These are phyloP conservation scores for Trifolium dubium DNA, from an alignment of 306 rosid species.

Conservation along the genomic window DNA sequence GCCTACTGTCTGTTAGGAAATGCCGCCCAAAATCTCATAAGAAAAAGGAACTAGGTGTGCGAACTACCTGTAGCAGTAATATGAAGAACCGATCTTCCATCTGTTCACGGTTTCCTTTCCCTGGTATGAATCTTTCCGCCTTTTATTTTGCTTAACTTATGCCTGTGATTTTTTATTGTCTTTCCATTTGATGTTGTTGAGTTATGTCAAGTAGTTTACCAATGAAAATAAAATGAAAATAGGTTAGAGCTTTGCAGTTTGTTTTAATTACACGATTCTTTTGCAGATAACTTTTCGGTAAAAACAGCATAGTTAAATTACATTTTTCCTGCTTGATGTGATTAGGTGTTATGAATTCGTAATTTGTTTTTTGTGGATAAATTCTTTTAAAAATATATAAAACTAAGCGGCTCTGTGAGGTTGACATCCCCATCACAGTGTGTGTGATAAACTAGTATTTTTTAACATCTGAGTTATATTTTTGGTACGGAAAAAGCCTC, in stretches of 20 bases:
- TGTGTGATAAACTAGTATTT: not conserved
- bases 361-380: not conserved
- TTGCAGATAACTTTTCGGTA: conserved; percentile 8
- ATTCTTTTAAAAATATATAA: not conserved
- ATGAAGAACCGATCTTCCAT: conserved; percentile 83
- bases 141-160: not conserved
- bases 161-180: conserved; percentile 15
- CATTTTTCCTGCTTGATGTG: not conserved
- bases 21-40: conserved; percentile 75
- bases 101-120: conserved; percentile 68
- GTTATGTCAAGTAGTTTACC: not conserved
- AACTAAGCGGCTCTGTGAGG: not conserved
- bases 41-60: conserved; percentile 67
- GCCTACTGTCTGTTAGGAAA: conserved; percentile 62
- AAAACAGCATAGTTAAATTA: not conserved
- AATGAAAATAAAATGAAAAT: conserved; percentile 1
- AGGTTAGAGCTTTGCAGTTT: not conserved
- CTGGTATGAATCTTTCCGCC: conserved; percentile 55
- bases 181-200: not conserved
- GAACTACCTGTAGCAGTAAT: conserved; percentile 53
- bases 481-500: not conserved
- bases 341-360: not conserved
- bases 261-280: not conserved
- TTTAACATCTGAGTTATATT: not conserved
- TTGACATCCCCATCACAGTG: not conserved